Percentiles rank a stretch among this genome's conserved stretches.
These are phyloP conservation scores for Pseudevernia furfuracea DNA, from an alignment of 495 filamentous ascomycete genomes.

Conservation along the genomic window DNA sequence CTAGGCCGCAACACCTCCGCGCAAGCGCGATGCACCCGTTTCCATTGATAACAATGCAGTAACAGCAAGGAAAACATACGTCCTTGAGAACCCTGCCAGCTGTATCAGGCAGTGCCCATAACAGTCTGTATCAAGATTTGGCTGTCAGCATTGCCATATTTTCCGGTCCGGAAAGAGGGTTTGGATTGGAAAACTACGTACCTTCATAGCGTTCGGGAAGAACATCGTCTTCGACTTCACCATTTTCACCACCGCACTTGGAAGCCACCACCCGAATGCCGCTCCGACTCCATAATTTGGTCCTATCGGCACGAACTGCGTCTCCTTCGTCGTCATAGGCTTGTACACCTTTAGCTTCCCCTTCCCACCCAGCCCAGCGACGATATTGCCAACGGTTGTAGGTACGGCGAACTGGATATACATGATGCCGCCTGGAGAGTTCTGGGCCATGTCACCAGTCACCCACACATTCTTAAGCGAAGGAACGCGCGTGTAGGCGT, in stretches of 20 bases:
- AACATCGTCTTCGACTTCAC: slow-evolving; percentile 26
- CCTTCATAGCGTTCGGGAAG: slow-evolving; percentile 11
- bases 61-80: neutral
- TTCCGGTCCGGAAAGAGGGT: neutral
- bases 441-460: slow-evolving; percentile 40
- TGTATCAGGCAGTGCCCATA: neutral
- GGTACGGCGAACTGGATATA: slow-evolving; percentile 18
- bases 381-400: slow-evolving; percentile 17
- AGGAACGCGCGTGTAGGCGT: slow-evolving; percentile 34
- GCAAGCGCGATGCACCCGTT: neutral
- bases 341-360: slow-evolving; percentile 21
- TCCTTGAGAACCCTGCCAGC: neutral
- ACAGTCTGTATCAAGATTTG: neutral
- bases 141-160: neutral
- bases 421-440: slow-evolving; percentile 21
- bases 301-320: slow-evolving; percentile 30
- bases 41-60: neutral
- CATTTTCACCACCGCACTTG: slow-evolving; percentile 25
- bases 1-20: neutral
- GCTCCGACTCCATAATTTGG: slow-evolving; percentile 26
- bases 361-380: slow-evolving; percentile 19
- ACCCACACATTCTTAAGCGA: slow-evolving; percentile 41
- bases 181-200: neutral
- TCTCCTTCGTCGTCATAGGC: slow-evolving; percentile 30
- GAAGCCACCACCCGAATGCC: slow-evolving; percentile 28